Evolutionary conservation across 2,329 filamentous ascomycete genomes (phyloP).

Genomic region (Pseudocercospora fijiensis): DNA sequence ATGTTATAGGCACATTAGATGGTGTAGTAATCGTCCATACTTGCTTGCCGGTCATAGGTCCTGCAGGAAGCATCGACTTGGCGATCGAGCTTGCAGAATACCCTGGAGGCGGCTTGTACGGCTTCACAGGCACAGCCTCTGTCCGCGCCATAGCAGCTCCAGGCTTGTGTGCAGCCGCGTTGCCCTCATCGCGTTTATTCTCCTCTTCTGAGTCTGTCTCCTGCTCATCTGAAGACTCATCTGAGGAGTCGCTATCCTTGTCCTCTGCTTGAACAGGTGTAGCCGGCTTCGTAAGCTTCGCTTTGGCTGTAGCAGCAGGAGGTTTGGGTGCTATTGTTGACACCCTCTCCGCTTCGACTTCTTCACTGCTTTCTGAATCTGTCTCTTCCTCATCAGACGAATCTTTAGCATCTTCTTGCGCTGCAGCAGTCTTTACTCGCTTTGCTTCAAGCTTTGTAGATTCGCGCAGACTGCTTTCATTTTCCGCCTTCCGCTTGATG

Average conservation of each 20-base stretch:
- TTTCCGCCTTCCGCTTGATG: slow-evolving; percentile 33
- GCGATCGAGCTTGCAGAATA: slow-evolving; percentile 53
- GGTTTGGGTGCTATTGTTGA: neutral
- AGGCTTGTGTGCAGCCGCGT: slow-evolving; percentile 5
- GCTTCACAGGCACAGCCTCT: slow-evolving; percentile 24
- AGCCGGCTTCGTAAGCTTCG: neutral
- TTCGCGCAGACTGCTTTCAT: slow-evolving; percentile 15
- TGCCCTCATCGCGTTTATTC: slow-evolving; percentile 5
- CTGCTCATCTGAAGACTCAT: slow-evolving; percentile 14
- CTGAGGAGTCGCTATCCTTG: neutral
- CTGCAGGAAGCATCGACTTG: slow-evolving; percentile 48
- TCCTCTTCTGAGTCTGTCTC: slow-evolving; percentile 16
- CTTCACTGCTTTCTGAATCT: neutral
- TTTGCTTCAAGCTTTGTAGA: slow-evolving; percentile 13
- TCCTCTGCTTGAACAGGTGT: neutral
- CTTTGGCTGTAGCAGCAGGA: neutral
- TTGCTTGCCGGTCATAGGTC: slow-evolving; percentile 66
- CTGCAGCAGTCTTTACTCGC: slow-evolving; percentile 14
- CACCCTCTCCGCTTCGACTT: neutral
- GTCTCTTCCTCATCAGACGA: slow-evolving; percentile 3
- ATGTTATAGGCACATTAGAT: slow-evolving; percentile 65
- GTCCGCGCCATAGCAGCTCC: neutral
- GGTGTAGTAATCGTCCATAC: slow-evolving; percentile 80
- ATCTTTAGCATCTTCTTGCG: neutral
- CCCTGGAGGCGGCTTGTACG: slow-evolving; percentile 41